These are phyloP conservation scores for Chaetomium globosum DNA, from an alignment of 2,329 filamentous ascomycete species.

Conservation along the genomic window DNA sequence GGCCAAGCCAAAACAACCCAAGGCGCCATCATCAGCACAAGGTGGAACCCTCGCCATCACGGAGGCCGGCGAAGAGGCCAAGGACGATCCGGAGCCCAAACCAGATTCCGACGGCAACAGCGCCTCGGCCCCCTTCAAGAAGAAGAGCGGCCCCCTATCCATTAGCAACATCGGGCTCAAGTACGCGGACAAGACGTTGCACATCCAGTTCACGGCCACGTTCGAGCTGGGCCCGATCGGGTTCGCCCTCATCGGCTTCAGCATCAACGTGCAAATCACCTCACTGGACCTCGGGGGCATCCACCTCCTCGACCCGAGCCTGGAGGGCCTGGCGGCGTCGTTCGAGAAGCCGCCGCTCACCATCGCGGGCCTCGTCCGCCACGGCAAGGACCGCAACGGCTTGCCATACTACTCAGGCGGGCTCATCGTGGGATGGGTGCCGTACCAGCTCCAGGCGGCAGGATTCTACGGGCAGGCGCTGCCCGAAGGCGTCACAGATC, in stretches of 20 bases:
- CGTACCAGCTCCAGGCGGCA: slow-evolving; percentile 46
- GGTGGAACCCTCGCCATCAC: not conserved
- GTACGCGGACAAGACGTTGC: slow-evolving; percentile 40
- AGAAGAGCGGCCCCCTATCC: slow-evolving; percentile 40
- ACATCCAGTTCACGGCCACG: slow-evolving; percentile 42
- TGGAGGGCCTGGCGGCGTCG: slow-evolving; percentile 42
- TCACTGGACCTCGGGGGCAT: not conserved
- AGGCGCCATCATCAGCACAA: slow-evolving; percentile 9
- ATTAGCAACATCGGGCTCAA: slow-evolving; percentile 45
- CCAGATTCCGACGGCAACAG: slow-evolving; percentile 18
- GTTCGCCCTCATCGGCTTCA: slow-evolving; percentile 44
- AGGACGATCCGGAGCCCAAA: not conserved
- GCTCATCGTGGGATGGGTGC: slow-evolving; percentile 41
- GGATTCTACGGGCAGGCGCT: slow-evolving; percentile 45
- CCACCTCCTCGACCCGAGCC: slow-evolving; percentile 19
- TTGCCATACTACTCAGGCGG: slow-evolving; percentile 45
- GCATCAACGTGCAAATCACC: slow-evolving; percentile 37
- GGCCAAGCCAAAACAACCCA: slow-evolving; percentile 9
- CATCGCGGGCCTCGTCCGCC: slow-evolving; percentile 43
- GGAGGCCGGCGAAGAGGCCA: not conserved
- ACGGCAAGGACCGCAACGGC: slow-evolving; percentile 32
- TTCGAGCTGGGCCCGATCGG: slow-evolving; percentile 44
- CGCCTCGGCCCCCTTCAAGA: slow-evolving; percentile 39
- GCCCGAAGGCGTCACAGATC: not conserved
- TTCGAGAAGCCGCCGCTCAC: slow-evolving; percentile 44